Percentiles rank a stretch among this genome's conserved stretches.
These are phyloP conservation scores for Paraleonurus japonicus DNA, from an alignment of 257 asterid species.

Conservation along the genomic window DNA sequence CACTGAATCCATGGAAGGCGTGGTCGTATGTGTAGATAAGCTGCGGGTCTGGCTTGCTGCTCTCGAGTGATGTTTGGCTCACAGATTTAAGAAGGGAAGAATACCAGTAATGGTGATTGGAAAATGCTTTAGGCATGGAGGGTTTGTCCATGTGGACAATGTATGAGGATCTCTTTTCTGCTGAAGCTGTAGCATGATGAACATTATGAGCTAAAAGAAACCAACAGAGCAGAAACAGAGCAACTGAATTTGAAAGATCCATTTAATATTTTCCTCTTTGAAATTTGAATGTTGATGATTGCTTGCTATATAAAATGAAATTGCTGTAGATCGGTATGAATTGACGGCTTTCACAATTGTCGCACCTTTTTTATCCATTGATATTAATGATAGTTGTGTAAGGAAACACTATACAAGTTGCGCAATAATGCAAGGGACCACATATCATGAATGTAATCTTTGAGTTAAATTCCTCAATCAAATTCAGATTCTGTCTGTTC, in stretches of 20 bases:
- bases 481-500: too few relatives aligned
- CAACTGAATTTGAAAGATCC: neutral
- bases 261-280: neutral
- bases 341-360: too few relatives aligned
- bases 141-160: slow-evolving; percentile 18
- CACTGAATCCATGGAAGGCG: slow-evolving; percentile 28
- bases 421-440: too few relatives aligned
- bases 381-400: too few relatives aligned
- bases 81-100: slow-evolving; percentile 27
- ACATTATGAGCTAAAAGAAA: neutral
- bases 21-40: slow-evolving; percentile 24
- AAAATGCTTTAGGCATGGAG: slow-evolving; percentile 22
- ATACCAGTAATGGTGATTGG: slow-evolving; percentile 21
- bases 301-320: too few relatives aligned
- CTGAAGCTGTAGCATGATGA: neutral
- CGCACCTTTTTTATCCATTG: too few relatives aligned
- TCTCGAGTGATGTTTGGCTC: neutral
- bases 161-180: neutral
- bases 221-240: slow-evolving; percentile 12
- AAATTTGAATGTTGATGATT: neutral
- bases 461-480: too few relatives aligned
- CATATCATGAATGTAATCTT: too few relatives aligned
- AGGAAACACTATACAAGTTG: too few relatives aligned
- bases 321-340: too few relatives aligned
- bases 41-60: too few relatives aligned